Conservation (phyloP, 139 green algal species). For the Tetraselmis striata region DNA sequence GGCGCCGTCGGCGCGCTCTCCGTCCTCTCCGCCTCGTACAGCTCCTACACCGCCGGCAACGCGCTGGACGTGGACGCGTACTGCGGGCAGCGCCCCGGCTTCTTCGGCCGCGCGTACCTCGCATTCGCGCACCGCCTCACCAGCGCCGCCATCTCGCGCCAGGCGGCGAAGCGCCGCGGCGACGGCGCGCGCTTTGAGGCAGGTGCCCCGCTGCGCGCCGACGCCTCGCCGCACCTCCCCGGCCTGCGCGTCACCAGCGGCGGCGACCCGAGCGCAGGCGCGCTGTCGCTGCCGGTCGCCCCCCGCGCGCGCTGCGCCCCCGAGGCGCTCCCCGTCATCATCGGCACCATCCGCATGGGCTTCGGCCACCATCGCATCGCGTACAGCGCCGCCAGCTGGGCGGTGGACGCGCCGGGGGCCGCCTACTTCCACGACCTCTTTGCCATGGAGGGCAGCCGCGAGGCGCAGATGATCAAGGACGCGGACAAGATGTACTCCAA, state of each 20-base stretch:
- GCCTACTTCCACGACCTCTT: constrained; percentile 12
- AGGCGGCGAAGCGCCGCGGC: not conserved
- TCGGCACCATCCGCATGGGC: constrained; percentile 14
- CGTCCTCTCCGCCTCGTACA: not conserved
- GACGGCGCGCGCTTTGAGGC: not conserved
- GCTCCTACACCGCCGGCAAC: not conserved
- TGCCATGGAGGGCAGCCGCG: not conserved
- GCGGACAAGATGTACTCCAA: constrained; percentile 12
- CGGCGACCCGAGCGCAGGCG: not conserved
- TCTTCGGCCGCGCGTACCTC: not conserved
- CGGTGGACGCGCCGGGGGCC: not conserved
- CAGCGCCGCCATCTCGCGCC: not conserved
- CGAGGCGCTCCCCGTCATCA: not conserved
- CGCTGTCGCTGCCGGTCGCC: not conserved
- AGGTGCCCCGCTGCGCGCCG: not conserved
- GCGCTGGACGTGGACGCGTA: not conserved
- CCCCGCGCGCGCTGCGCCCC: not conserved
- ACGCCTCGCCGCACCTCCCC: not conserved
- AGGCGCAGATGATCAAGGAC: constrained; percentile 6
- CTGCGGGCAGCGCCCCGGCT: not conserved
- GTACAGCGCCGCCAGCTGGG: constrained; percentile 2
- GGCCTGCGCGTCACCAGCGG: not conserved
- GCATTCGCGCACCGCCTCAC: not conserved
- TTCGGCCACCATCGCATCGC: constrained; percentile 11
- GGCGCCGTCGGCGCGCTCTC: not conserved